Evolutionary conservation across 345 rosid genomes (phyloP).

Genomic region (Hypericum perforatum): DNA sequence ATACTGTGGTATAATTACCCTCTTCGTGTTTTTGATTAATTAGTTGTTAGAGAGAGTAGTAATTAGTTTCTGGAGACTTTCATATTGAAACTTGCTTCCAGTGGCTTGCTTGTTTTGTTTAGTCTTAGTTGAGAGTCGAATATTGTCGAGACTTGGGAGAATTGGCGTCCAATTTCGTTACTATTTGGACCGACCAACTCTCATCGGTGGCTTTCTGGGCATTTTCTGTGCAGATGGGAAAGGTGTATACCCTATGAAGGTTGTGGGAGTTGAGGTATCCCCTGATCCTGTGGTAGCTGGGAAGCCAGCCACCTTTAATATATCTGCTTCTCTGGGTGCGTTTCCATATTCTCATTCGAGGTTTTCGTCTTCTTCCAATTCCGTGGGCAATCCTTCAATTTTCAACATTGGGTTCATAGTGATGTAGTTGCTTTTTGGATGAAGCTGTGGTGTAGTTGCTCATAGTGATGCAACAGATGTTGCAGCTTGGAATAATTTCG

Average conservation of each 20-base stretch:
- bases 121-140: background rate
- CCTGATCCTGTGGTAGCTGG: constrained; percentile 52
- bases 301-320: constrained; percentile 39
- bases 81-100: background rate
- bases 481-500: no score
- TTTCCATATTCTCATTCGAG: background rate
- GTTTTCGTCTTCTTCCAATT: background rate
- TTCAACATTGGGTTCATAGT: background rate
- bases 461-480: no score
- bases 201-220: no score
- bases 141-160: no score
- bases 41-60: background rate
- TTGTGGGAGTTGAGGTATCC: constrained; percentile 37
- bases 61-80: no score
- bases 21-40: background rate
- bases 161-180: no score
- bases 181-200: no score
- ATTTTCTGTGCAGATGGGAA: constrained; percentile 31
- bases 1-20: constrained; percentile 1
- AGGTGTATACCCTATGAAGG: constrained; percentile 35
- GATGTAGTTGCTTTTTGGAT: no score
- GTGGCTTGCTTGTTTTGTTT: background rate
- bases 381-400: background rate
- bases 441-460: no score
- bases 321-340: constrained; percentile 51